Evolutionary conservation across 2,329 filamentous ascomycete species (phyloP).

Genomic region (Colletotrichum spaethianum): DNA sequence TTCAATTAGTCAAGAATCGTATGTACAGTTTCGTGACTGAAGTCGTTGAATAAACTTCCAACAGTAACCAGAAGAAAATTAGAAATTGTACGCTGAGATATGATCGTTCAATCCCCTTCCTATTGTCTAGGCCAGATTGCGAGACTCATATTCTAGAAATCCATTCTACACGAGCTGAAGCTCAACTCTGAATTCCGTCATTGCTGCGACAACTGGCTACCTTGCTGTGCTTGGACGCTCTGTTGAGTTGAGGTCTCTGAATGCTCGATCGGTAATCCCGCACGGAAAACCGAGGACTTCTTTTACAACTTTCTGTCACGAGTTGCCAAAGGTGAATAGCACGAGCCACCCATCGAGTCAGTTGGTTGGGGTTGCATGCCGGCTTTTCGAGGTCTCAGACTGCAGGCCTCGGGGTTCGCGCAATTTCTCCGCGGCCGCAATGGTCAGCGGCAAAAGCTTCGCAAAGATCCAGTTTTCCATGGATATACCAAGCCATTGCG

Average conservation of each 20-base stretch:
- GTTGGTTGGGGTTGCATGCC: not conserved
- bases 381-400: not conserved
- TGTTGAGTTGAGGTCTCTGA: not conserved
- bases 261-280: constrained; percentile 9
- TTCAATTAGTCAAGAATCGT: not conserved
- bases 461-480: not conserved
- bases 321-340: constrained; percentile 11
- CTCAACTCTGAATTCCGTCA: not conserved
- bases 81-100: not conserved
- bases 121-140: not conserved
- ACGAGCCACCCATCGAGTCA: not conserved
- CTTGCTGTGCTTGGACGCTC: not conserved
- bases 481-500: constrained; percentile 13
- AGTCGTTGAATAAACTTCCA: not conserved
- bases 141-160: no score
- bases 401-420: not conserved
- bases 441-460: constrained; percentile 12
- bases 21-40: no score
- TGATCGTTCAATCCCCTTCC: not conserved
- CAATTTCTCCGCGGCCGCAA: constrained; percentile 14
- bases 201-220: no score
- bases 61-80: accelerated
- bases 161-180: not conserved
- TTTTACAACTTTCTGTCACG: constrained; percentile 5
- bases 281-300: not conserved